Conservation (phyloP, 176 grass and related monocot genomes). For the Chloris gayana region DNA sequence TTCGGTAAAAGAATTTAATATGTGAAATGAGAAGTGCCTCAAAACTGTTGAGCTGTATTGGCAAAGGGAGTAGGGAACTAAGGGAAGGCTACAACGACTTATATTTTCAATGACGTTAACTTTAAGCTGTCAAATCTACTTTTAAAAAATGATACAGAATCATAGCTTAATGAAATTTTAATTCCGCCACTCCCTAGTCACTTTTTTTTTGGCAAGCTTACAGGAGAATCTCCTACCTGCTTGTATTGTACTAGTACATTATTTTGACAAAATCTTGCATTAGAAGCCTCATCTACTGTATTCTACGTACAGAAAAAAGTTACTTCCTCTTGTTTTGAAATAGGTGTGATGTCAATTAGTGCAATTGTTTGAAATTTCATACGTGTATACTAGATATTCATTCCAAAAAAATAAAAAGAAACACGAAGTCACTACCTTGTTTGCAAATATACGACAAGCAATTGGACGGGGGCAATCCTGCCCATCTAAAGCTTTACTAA, state of each 20-base stretch:
- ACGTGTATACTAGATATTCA: conserved; percentile 1
- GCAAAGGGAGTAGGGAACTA: not conserved
- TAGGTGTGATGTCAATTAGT: not conserved
- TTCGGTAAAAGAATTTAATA: not conserved
- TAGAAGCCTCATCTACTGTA: not conserved
- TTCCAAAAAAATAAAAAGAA: not conserved
- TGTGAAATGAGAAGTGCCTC: not conserved
- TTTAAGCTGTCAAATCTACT: no score
- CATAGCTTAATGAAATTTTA: not conserved
- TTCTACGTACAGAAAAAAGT: not conserved
- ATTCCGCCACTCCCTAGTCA: not conserved
- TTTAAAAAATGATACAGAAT: no score
- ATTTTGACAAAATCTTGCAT: not conserved
- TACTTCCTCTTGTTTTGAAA: not conserved
- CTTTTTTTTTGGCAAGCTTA: not conserved
- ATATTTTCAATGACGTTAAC: conserved; percentile 5
- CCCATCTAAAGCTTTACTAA: conserved; percentile 62
- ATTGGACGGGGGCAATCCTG: conserved; percentile 50
- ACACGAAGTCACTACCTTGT: conserved; percentile 48
- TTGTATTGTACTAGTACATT: not conserved
- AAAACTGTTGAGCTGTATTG: not conserved
- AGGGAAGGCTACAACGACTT: not conserved
- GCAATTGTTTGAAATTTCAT: not conserved
- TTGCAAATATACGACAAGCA: conserved; percentile 47
- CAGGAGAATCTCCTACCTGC: not conserved